phyloP scores from a whole-genome alignment of 768 basidiomycete genomes.

The Macrolepiota dolichaula region DNA sequence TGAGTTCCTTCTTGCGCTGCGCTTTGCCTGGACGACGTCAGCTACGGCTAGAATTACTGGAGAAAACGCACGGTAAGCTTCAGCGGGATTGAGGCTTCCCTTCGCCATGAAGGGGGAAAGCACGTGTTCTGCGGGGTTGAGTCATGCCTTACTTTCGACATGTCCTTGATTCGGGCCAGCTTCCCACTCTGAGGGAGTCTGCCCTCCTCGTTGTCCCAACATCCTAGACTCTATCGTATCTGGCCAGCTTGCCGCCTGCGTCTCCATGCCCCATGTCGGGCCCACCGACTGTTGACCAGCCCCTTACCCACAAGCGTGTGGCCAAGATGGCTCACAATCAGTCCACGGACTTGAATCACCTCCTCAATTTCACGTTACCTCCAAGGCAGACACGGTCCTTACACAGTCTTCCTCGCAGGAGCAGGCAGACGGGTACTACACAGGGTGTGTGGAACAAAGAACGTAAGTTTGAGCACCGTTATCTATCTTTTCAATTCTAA shows the following conservation, averaged over 20 bases:
- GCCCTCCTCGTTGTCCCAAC: constrained; percentile 22
- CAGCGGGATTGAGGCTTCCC: constrained; percentile 90
- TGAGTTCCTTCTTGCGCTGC: constrained; percentile 90
- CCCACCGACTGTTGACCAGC: constrained; percentile 26
- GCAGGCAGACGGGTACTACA: constrained; percentile 60
- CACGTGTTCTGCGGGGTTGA: constrained; percentile 34
- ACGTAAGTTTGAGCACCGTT: constrained; percentile 52
- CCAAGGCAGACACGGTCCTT: constrained; percentile 70
- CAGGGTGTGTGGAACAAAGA: constrained; percentile 87
- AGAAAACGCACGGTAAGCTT: constrained; percentile 72
- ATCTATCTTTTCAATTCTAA: constrained; percentile 16
- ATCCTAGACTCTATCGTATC: not conserved
- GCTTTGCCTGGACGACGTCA: constrained; percentile 67
- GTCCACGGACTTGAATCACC: constrained; percentile 67
- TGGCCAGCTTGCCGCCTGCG: not conserved
- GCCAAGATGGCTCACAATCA: constrained; percentile 69
- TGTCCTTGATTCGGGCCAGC: constrained; percentile 27
- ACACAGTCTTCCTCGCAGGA: constrained; percentile 65
- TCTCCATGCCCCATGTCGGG: constrained; percentile 31
- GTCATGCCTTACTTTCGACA: constrained; percentile 26
- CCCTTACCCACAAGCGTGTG: constrained; percentile 51
- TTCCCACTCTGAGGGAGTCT: constrained; percentile 45
- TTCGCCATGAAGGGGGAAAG: constrained; percentile 60
- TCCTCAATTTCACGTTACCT: constrained; percentile 92
- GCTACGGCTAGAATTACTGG: not conserved